Base-by-base conservation (phyloP, 345 rosid species). In the Syzygium jambos region DNA sequence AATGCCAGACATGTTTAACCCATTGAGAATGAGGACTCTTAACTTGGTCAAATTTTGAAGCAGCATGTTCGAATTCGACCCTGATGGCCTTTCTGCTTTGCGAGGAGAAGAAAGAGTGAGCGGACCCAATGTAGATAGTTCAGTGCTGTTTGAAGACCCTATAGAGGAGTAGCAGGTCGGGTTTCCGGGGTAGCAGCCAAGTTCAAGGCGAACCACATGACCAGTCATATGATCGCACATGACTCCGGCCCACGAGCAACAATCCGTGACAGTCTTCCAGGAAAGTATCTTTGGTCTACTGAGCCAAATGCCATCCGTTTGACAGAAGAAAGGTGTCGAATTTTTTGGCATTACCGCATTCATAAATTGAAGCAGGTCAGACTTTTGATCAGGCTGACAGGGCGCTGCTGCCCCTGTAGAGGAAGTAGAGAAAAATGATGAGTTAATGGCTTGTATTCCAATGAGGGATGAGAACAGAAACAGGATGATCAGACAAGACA, bases 141-240 rank as follows among this genome's bases (percentile, higher is more conserved):
- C 30, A 61, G 73, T 61, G 73, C 73, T 23, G n/a, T 80, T 77
- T 46, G 85, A 83, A 46, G 54, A 83, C 85, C 11, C 54, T 83
- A 0, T 5, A 51, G 11, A 83, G 53, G 52, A 83, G 34, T 46
- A 29, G 34, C 54, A 83, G 54, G 54, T 83, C 34, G 5, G 17
- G 17, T 3, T 25, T 2, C 0, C 6, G 21, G 34, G 55, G 30
- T 46, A 7, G 68, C 17, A 11, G 23, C 3, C 46, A 11, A 88
- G 86, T 27, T 85, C 22, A 85, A 88, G 77, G 57, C 30, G 34
- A 23, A 87, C 82, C 0, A 90, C 91, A 1, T 53, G 16, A 9
- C 90, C 89, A 0, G 91, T 85, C 55, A 59, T 82, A 3, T 7
- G 29, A 78, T 90, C 68, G 89, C 90, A 90, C 27, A 11, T 78